Conservation (phyloP, 495 filamentous ascomycete species). For the Penicillium macrosclerotiorum region DNA sequence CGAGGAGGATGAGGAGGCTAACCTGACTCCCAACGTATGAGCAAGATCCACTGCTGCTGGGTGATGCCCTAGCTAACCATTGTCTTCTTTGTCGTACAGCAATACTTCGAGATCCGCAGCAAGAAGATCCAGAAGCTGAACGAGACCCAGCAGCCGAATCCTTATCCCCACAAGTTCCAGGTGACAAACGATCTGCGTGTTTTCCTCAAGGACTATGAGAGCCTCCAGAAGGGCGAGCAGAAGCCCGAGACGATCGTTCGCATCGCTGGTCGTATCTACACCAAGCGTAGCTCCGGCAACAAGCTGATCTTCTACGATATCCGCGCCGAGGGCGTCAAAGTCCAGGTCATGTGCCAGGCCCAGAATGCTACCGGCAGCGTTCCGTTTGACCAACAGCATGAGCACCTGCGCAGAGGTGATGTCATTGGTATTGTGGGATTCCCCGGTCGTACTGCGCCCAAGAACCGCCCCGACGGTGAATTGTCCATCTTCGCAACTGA, state of each 20-base stretch:
- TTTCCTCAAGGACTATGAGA: conserved; percentile 69
- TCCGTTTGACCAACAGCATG: conserved; percentile 82
- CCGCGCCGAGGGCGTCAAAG: conserved; percentile 74
- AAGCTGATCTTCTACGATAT: conserved; percentile 96
- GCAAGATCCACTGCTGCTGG: no score
- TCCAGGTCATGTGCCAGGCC: conserved; percentile 90
- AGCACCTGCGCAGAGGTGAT: conserved; percentile 85
- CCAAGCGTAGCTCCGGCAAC: conserved; percentile 74
- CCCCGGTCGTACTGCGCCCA: conserved; percentile 84
- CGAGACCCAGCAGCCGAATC: conserved; percentile 75
- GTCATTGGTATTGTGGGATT: conserved; percentile 87
- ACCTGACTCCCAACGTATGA: conserved; percentile 93
- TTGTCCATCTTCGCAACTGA: conserved; percentile 90
- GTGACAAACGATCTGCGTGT: conserved; percentile 74
- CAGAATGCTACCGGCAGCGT: conserved; percentile 62
- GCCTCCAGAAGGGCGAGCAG: conserved; percentile 82
- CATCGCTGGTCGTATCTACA: conserved; percentile 83
- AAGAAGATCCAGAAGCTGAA: conserved; percentile 81
- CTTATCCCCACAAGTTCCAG: conserved; percentile 97
- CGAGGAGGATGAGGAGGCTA: conserved; percentile 66
- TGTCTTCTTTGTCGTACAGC: conserved; percentile 42
- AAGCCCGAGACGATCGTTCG: conserved; percentile 68
- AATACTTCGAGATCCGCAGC: conserved; percentile 97
- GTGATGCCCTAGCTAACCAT: conserved; percentile 14
- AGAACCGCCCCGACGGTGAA: conserved; percentile 83